Conservation (phyloP, 2,329 filamentous ascomycete species). For the Colletotrichum sp. region DNA sequence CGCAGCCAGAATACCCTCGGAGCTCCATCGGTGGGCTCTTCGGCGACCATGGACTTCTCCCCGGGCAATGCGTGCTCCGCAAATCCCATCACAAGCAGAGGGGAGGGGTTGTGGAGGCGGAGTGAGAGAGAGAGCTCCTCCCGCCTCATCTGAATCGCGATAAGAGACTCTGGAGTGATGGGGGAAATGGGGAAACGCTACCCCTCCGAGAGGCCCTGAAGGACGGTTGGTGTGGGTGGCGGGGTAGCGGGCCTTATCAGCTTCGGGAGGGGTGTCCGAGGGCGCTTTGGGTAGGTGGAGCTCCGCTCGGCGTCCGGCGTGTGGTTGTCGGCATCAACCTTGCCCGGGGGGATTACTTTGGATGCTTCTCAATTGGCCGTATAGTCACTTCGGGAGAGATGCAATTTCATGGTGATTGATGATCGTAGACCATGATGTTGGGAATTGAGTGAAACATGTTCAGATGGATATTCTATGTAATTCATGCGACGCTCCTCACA, state of each 20-base stretch:
- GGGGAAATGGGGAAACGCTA: background rate
- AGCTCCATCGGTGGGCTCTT: slow-evolving; percentile 5
- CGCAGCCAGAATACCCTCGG: background rate
- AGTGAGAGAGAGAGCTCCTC: background rate
- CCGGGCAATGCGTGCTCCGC: background rate
- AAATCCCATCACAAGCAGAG: background rate
- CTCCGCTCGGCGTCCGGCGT: background rate
- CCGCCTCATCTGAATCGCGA: background rate
- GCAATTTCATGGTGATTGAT: background rate
- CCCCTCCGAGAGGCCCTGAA: background rate
- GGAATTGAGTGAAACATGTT: background rate
- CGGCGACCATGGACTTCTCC: background rate
- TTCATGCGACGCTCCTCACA: background rate
- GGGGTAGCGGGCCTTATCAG: slow-evolving; percentile 3
- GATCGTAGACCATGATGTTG: too few species aligned
- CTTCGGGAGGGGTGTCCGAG: slow-evolving; percentile 14
- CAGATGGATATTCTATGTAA: background rate
- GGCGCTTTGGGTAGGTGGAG: background rate
- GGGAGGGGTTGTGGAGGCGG: slow-evolving; percentile 8
- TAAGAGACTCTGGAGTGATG: background rate
- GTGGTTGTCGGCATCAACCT: background rate
- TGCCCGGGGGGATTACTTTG: background rate
- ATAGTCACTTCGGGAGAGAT: too few species aligned
- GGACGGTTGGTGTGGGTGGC: background rate
- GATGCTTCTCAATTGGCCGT: background rate